phyloP scores from a whole-genome alignment of 768 basidiomycete species.

The Calvatia gigantea region DNA sequence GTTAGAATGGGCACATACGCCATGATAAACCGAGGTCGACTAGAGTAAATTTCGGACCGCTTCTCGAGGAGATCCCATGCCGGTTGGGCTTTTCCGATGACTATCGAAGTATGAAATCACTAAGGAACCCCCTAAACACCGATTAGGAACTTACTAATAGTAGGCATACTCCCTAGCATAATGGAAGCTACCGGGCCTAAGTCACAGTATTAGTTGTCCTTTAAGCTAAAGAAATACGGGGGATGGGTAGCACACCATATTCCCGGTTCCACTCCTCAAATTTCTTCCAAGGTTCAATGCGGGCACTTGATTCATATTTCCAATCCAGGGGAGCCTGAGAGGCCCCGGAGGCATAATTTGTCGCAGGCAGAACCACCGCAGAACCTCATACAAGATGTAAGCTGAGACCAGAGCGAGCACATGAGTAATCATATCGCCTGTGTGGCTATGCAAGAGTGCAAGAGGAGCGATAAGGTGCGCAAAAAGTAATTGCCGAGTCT shows the following conservation, averaged over 20 bases:
- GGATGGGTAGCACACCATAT: conserved; percentile 46
- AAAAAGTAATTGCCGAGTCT: too few relatives aligned
- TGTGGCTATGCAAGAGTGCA: too few relatives aligned
- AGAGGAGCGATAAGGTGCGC: not conserved
- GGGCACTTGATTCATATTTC: conserved; percentile 44
- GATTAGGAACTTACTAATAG: conserved; percentile 28
- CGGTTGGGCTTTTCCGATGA: conserved; percentile 25
- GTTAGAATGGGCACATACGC: conserved; percentile 16
- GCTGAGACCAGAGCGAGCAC: conserved; percentile 10
- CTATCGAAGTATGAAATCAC: conserved; percentile 9
- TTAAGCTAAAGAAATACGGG: too few relatives aligned
- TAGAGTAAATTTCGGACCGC: conserved; percentile 29
- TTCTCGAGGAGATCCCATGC: conserved; percentile 30
- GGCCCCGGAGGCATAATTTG: conserved; percentile 44
- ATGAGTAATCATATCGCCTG: not conserved
- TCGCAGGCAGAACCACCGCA: conserved; percentile 29
- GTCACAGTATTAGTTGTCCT: too few relatives aligned
- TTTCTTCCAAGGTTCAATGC: conserved; percentile 43
- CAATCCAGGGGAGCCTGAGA: conserved; percentile 38
- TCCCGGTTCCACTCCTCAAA: conserved; percentile 43
- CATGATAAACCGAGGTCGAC: conserved; percentile 27
- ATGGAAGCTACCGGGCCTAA: conserved; percentile 40
- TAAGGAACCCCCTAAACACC: too few relatives aligned
- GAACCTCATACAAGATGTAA: conserved; percentile 18
- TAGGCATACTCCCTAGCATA: conserved; percentile 37